Evolutionary conservation across 305 asterid species (phyloP).

Genomic region (Solanum hybrid): DNA sequence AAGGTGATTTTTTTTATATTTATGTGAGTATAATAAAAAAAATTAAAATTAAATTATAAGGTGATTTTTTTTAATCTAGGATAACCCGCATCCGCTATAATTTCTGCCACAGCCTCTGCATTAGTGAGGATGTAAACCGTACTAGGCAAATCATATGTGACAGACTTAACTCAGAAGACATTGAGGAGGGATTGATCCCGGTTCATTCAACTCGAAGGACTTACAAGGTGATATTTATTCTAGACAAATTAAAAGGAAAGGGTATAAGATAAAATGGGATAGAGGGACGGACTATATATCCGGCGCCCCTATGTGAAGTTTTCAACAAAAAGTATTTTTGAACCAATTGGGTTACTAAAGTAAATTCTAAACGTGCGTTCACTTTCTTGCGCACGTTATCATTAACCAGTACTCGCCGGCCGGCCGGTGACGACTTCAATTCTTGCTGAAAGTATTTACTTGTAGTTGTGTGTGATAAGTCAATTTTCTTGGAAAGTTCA

Average conservation of each 20-base stretch:
- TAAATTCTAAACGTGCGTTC: neutral
- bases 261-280: neutral
- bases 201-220: no score
- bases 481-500: neutral
- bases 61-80: no score
- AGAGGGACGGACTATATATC: neutral
- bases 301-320: neutral
- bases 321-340: neutral
- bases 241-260: no score
- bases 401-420: neutral
- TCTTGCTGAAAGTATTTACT: neutral
- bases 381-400: neutral
- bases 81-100: no score
- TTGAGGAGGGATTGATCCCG: no score
- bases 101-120: rapidly evolving
- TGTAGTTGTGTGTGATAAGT: neutral
- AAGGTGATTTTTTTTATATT: no score
- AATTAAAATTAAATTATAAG: no score
- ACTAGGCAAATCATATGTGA: no score
- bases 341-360: neutral
- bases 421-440: neutral
- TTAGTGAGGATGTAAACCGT: rapidly evolving
- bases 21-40: no score
- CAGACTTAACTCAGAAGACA: no score
- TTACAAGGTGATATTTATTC: no score